These are phyloP conservation scores for Ophiocordyceps sinensis DNA, from an alignment of 2,329 filamentous ascomycete genomes.

Conservation along the genomic window DNA sequence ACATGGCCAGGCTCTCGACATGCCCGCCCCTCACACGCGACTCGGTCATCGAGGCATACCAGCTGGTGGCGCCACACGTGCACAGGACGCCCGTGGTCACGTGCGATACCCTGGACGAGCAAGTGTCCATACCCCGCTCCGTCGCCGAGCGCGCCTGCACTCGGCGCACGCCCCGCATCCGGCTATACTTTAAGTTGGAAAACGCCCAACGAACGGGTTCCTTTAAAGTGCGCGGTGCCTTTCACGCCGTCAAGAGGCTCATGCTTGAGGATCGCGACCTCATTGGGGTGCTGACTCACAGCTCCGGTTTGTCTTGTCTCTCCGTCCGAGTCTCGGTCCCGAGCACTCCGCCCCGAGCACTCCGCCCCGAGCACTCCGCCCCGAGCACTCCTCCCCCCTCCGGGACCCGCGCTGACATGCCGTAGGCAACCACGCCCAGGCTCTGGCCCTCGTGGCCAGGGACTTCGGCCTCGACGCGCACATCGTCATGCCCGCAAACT, in stretches of 20 bases:
- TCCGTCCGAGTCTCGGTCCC: background rate
- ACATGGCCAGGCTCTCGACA: constrained; percentile 11
- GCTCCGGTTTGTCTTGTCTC: constrained; percentile 46
- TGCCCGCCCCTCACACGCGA: constrained; percentile 55
- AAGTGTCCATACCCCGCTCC: constrained; percentile 60
- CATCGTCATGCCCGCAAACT: constrained; percentile 87
- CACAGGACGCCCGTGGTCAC: constrained; percentile 77
- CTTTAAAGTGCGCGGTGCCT: constrained; percentile 85
- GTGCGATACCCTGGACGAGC: constrained; percentile 54
- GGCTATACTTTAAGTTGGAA: constrained; percentile 91
- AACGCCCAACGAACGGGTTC: constrained; percentile 83
- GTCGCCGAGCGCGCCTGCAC: constrained; percentile 38
- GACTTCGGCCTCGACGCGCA: constrained; percentile 62
- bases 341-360: no score
- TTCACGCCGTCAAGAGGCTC: constrained; percentile 65
- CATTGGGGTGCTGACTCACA: constrained; percentile 78
- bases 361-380: no score
- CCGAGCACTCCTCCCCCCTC: background rate
- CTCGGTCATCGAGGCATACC: constrained; percentile 59
- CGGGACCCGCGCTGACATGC: no score
- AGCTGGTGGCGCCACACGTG: constrained; percentile 58
- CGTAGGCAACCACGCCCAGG: constrained; percentile 93
- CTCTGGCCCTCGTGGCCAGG: constrained; percentile 70
- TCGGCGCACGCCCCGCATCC: constrained; percentile 49
- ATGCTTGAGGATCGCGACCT: constrained; percentile 37